Percentiles rank a stretch among this genome's conserved stretches.
Evolutionary conservation across 495 filamentous ascomycete genomes (phyloP).

Genomic region (Evernia prunastri): DNA sequence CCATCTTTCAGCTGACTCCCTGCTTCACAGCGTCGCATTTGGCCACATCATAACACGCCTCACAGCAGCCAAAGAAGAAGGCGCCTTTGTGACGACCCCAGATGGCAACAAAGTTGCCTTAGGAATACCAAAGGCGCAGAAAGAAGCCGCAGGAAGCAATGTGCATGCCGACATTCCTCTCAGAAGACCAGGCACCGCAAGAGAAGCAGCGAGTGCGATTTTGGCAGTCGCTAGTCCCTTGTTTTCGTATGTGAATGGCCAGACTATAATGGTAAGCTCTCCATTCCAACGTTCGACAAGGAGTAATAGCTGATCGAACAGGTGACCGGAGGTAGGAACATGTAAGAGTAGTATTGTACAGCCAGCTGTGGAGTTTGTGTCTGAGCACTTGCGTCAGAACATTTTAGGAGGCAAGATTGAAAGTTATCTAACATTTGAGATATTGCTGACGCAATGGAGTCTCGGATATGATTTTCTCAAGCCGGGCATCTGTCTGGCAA

Average conservation of each 20-base stretch:
- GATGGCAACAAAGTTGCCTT: slow-evolving; percentile 72
- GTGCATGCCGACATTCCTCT: slow-evolving; percentile 66
- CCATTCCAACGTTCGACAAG: not conserved
- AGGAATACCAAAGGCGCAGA: slow-evolving; percentile 62
- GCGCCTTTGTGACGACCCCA: slow-evolving; percentile 66
- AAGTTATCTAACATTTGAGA: not conserved
- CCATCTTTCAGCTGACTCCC: not conserved
- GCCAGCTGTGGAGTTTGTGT: not conserved
- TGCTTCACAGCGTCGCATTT: slow-evolving; percentile 51
- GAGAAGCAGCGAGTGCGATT: slow-evolving; percentile 72
- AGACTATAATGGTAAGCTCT: slow-evolving; percentile 52
- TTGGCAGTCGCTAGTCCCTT: slow-evolving; percentile 73
- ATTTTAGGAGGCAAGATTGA: not conserved
- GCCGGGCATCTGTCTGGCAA: not conserved
- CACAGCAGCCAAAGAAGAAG: slow-evolving; percentile 73
- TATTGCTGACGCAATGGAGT: not conserved
- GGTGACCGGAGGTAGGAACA: slow-evolving; percentile 79
- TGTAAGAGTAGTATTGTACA: slow-evolving; percentile 40
- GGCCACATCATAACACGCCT: slow-evolving; percentile 71
- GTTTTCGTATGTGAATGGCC: slow-evolving; percentile 74
- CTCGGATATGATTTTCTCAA: not conserved
- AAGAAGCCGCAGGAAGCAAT: slow-evolving; percentile 30
- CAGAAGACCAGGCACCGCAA: slow-evolving; percentile 64
- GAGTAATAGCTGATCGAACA: slow-evolving; percentile 27
- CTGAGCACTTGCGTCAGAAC: not conserved